Conservation (phyloP, 139 green algal species). For the Chlamydomonas sphaeroides region DNA sequence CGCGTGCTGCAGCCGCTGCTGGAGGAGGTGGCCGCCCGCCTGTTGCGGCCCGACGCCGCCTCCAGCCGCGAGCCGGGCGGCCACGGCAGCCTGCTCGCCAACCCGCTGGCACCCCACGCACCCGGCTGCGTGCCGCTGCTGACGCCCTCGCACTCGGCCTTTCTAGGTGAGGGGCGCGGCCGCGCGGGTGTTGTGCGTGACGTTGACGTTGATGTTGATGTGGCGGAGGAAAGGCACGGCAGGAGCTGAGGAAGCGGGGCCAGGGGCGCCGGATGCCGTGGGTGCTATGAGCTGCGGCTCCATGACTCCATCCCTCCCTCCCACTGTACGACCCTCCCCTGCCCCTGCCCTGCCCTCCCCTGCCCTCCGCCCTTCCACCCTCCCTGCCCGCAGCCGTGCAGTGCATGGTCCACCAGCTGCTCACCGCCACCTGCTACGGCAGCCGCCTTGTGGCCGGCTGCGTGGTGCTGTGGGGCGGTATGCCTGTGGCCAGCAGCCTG, state of each 20-base stretch:
- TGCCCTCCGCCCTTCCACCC: background rate
- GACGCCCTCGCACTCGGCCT: conserved; percentile 16
- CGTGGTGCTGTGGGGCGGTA: conserved; percentile 20
- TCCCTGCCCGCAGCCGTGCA: conserved; percentile 19
- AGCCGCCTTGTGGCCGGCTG: conserved; percentile 16
- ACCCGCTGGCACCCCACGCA: conserved; percentile 38
- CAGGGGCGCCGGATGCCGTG: too few species aligned
- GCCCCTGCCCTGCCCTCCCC: background rate
- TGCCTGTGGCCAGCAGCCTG: conserved; percentile 38
- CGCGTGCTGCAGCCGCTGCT: conserved; percentile 43
- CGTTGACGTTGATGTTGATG: too few species aligned
- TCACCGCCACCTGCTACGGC: conserved; percentile 38
- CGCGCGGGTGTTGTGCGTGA: background rate
- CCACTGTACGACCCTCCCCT: background rate
- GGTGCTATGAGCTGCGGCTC: too few species aligned
- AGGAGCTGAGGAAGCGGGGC: too few species aligned
- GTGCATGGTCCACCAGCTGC: conserved; percentile 37
- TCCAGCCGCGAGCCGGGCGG: conserved; percentile 6
- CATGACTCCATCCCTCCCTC: too few species aligned
- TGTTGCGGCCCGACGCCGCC: conserved; percentile 23
- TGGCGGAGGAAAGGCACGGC: too few species aligned
- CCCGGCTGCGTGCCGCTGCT: conserved; percentile 35
- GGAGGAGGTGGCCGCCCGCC: conserved; percentile 34
- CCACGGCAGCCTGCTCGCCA: background rate
- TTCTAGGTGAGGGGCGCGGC: conserved; percentile 12